These are phyloP conservation scores for Babesia divergens DNA, from an alignment of 169 alveolate genomes.

Conservation along the genomic window DNA sequence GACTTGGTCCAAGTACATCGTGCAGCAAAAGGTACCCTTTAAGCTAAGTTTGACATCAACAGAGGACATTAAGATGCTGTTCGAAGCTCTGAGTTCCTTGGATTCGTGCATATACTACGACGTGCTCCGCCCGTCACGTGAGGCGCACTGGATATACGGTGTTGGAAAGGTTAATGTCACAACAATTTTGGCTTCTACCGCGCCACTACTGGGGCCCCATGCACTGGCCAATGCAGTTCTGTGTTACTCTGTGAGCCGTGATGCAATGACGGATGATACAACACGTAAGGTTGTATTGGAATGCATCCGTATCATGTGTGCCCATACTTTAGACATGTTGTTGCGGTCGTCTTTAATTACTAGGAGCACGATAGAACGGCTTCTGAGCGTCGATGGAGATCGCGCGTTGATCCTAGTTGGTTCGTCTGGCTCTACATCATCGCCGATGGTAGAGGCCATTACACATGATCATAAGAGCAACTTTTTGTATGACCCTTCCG, in stretches of 20 bases:
- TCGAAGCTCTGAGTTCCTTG: background rate
- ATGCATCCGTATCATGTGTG: conserved; percentile 8
- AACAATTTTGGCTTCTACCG: background rate
- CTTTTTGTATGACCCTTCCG: conserved; percentile 35
- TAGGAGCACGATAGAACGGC: background rate
- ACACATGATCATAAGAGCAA: background rate
- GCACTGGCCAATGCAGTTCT: conserved; percentile 13
- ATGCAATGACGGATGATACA: background rate
- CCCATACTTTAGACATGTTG: conserved; percentile 5
- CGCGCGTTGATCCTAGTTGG: background rate
- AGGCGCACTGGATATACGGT: background rate
- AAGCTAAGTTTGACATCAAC: background rate
- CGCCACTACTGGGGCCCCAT: background rate
- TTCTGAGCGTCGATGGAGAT: background rate
- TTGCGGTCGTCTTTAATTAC: conserved; percentile 6
- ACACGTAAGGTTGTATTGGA: background rate
- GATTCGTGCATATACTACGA: background rate
- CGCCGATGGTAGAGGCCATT: background rate
- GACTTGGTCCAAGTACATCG: background rate
- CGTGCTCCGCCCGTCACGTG: background rate
- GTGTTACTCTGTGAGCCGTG: background rate
- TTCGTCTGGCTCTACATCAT: background rate
- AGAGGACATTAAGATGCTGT: background rate
- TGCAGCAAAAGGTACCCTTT: background rate
- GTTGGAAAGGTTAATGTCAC: background rate